Conservation (phyloP, 108 stramenopile genomes). For the Ochromonas danica region DNA sequence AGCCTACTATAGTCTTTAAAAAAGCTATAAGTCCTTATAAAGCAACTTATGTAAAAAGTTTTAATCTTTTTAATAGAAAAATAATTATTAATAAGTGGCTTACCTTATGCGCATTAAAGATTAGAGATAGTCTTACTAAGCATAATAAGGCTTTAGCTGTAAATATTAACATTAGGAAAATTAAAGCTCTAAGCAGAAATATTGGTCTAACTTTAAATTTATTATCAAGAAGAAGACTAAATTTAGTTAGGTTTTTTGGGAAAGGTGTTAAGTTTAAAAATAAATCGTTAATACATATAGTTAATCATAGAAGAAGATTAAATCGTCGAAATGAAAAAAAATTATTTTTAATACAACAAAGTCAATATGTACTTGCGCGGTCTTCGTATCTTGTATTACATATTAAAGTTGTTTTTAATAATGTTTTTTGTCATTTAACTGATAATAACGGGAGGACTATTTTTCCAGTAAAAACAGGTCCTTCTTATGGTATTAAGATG, state of each 20-base stretch:
- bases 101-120: constrained; percentile 16
- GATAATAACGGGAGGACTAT: constrained; percentile 15
- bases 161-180: constrained; percentile 18
- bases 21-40: constrained; percentile 17
- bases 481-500: constrained; percentile 17
- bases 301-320: constrained; percentile 17
- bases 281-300: constrained; percentile 17
- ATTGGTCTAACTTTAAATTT: constrained; percentile 17
- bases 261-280: constrained; percentile 17
- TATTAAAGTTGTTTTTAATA: constrained; percentile 18
- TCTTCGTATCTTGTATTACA: constrained; percentile 17
- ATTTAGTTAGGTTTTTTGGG: constrained; percentile 17
- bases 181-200: constrained; percentile 17
- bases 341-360: constrained; percentile 18
- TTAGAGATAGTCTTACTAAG: constrained; percentile 17
- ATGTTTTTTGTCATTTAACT: constrained; percentile 17
- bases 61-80: constrained; percentile 18
- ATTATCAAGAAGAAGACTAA: constrained; percentile 17
- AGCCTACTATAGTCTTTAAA: constrained; percentile 17
- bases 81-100: constrained; percentile 17
- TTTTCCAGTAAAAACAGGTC: constrained; percentile 16
- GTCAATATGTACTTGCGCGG: constrained; percentile 14
- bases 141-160: constrained; percentile 16
- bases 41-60: constrained; percentile 17
- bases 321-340: constrained; percentile 17